These are phyloP conservation scores for Fraxinus quadrangulata DNA, from an alignment of 257 asterid genomes.

Conservation along the genomic window DNA sequence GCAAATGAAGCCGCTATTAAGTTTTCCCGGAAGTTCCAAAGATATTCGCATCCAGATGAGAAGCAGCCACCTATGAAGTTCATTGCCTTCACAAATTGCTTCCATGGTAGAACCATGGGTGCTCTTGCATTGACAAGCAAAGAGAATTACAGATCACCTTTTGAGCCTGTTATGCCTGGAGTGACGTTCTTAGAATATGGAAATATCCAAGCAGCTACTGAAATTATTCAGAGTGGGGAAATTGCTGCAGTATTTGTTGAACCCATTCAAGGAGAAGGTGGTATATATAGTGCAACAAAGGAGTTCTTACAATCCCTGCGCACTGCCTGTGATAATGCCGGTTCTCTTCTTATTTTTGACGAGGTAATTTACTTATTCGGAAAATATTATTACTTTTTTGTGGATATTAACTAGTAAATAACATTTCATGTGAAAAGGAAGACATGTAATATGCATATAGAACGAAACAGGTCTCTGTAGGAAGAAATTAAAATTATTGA, in stretches of 20 bases:
- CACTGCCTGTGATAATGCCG: constrained; percentile 67
- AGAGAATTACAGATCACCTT: constrained; percentile 77
- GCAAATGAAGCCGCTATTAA: constrained; percentile 96
- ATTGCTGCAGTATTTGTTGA: constrained; percentile 96
- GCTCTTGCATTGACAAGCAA: constrained; percentile 90
- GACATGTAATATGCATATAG: neutral
- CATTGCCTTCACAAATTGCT: constrained; percentile 77
- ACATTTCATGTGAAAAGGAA: constrained; percentile 2
- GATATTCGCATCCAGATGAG: constrained; percentile 49
- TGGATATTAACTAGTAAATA: neutral
- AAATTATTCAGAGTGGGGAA: constrained; percentile 63
- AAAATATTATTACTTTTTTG: neutral
- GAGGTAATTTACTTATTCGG: constrained; percentile 58
- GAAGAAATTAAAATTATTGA: neutral
- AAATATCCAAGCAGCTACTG: constrained; percentile 60
- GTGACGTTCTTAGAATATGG: constrained; percentile 71
- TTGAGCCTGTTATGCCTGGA: constrained; percentile 96
- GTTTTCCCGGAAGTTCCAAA: constrained; percentile 82
- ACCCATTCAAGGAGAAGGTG: constrained; percentile 98
- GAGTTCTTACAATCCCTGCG: constrained; percentile 75
- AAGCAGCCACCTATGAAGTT: constrained; percentile 68
- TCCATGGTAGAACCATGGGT: constrained; percentile 96
- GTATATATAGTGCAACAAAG: constrained; percentile 74
- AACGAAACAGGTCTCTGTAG: neutral
- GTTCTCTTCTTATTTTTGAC: constrained; percentile 82